Base-by-base conservation (phyloP, 2,329 filamentous ascomycete genomes). In the Chaetoscypha palmicola region DNA sequence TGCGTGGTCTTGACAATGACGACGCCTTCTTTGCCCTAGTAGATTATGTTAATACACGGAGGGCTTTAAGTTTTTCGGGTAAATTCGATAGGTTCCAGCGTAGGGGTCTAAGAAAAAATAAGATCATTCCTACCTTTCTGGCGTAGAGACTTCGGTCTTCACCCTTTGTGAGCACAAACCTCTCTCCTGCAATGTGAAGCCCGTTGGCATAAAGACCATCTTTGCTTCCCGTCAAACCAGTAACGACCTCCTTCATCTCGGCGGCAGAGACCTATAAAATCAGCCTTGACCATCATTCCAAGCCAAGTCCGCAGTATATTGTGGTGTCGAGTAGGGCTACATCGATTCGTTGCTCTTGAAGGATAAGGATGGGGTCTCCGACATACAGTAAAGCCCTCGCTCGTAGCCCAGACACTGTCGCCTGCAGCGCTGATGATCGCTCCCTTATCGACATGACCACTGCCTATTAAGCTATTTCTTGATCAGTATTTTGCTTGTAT, bases 1-100 rank as follows among this genome's bases (percentile, higher is more conserved):
- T 94, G 83, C 61, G 76, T 82, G 60, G 91, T 94, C 75, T 94
- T 94, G 68, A 82, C 81, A 58, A 92, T 78, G 62, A 83, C 74
- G 60, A 95, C 69, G 54, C 92, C 92, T 63, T 83, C 78, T 64
- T 83, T 86, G 58, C 86, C 88, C 82, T 86, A 51, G 43, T 37
- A n/a, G n/a, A n/a, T n/a, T n/a, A n/a, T n/a, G n/a, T n/a, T n/a
- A n/a, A n/a, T n/a, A n/a, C n/a, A n/a, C n/a, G n/a, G n/a, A n/a
- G n/a, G n/a, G n/a, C n/a, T n/a, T n/a, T n/a, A n/a, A n/a, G n/a
- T n/a, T n/a, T n/a, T n/a, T n/a, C n/a, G n/a, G n/a, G n/a, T n/a
- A n/a, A n/a, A n/a, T n/a, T n/a, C n/a, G n/a, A n/a, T n/a, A n/a
- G n/a, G n/a, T n/a, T n/a, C n/a, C n/a, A n/a, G n/a, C n/a, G n/a